Conservation (phyloP, 2,329 filamentous ascomycete species). For the Nemania serpens region DNA sequence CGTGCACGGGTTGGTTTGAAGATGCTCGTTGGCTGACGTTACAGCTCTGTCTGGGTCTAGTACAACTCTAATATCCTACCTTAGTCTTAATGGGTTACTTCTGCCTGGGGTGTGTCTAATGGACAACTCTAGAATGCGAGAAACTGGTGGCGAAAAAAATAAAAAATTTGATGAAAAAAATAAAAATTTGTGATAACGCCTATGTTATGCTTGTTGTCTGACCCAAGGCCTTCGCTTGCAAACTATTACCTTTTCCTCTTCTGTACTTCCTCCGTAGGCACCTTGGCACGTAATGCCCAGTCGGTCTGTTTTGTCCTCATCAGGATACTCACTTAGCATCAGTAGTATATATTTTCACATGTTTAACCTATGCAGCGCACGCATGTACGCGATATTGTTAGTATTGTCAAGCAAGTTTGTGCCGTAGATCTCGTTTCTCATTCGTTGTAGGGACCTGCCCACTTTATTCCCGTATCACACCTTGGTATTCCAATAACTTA, state of each 20-base stretch:
- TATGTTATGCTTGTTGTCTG: not conserved
- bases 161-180: not conserved
- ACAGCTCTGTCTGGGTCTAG: constrained; percentile 15
- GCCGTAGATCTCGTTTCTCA: not conserved
- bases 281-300: too few species aligned
- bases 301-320: too few species aligned
- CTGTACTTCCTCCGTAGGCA: too few species aligned
- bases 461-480: constrained; percentile 3
- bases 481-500: not conserved
- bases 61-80: constrained; percentile 8
- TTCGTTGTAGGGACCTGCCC: constrained; percentile 1
- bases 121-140: constrained; percentile 7
- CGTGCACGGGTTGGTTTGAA: constrained; percentile 21
- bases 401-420: not conserved
- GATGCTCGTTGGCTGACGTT: constrained; percentile 24
- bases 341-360: too few species aligned
- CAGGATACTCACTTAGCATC: too few species aligned
- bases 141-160: constrained; percentile 3
- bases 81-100: not conserved
- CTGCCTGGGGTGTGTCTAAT: too few species aligned
- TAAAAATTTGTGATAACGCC: not conserved
- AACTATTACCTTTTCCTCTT: too few species aligned
- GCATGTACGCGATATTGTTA: not conserved
- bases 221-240: too few species aligned
- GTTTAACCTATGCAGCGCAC: too few species aligned